phyloP scores from a whole-genome alignment of 1,284 basidiomycete species.

The Tausonia pullulans region DNA sequence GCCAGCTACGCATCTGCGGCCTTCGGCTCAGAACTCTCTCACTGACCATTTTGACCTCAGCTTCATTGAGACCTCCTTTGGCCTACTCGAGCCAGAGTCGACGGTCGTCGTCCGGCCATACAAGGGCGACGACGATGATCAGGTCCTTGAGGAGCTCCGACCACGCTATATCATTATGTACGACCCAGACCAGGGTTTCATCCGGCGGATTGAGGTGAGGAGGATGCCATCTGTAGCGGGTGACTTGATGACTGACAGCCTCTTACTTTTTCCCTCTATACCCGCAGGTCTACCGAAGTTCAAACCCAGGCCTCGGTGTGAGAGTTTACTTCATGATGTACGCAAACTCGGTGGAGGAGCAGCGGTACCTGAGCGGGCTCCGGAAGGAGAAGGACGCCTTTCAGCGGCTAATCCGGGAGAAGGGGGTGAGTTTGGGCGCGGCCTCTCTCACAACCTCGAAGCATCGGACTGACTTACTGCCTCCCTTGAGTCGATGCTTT shows the following conservation, averaged over 20 bases:
- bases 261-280: not conserved
- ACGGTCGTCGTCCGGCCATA: slow-evolving; percentile 79
- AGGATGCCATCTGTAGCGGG: not conserved
- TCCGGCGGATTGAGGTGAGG: slow-evolving; percentile 77
- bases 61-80: slow-evolving; percentile 64
- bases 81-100: slow-evolving; percentile 65
- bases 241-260: not conserved
- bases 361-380: slow-evolving; percentile 81
- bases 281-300: slow-evolving; percentile 70
- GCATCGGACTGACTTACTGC: not conserved
- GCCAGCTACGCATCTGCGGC: slow-evolving; percentile 16
- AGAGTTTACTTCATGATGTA: slow-evolving; percentile 96
- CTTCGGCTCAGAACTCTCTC: slow-evolving; percentile 18
- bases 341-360: slow-evolving; percentile 84
- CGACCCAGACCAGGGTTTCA: slow-evolving; percentile 86
- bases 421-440: slow-evolving; percentile 50
- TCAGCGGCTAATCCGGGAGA: slow-evolving; percentile 82
- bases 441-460: not conserved
- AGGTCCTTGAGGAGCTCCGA: slow-evolving; percentile 71
- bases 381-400: slow-evolving; percentile 90
- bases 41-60: slow-evolving; percentile 35
- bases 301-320: slow-evolving; percentile 65
- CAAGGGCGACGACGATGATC: slow-evolving; percentile 85
- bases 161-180: slow-evolving; percentile 92
- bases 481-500: slow-evolving; percentile 62